Evolutionary conservation across 2,329 filamentous ascomycete genomes (phyloP), one percentile per base, ranked within the genome.

Genomic region (Xylariales sp.): DNA sequence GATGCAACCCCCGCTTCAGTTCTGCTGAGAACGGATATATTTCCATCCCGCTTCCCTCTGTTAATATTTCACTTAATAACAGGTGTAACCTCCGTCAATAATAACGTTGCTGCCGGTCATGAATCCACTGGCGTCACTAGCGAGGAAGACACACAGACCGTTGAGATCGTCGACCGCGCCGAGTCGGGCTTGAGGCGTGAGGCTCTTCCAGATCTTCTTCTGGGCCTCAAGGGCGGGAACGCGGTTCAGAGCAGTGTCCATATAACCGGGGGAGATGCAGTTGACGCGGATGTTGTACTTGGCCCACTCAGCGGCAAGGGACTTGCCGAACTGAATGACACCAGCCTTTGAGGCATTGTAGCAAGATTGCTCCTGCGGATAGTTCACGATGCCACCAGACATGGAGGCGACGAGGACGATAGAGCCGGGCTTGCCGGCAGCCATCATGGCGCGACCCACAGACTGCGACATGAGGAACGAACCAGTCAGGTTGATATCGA

Each of bases 341-440:
- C 81, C 85, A 13, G 86, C 84, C 75, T 90, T 90, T 63, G 83
- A 87, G 20, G 85, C 84, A 56, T 90, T 90, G 76, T 91, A 91
- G 64, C 82, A 86, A 32, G 73, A 80, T 67, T 90, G 85, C 67
- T 88, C 83, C 66, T 90, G 85, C 6, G 85, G 86, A 69, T 82
- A 89, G 77, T 91, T 91, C 73, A 89, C 86, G 47, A 91, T 80
- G 66, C 80, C 78, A 48, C 85, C 87, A 34, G 83, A 88, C 85
- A 91, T 89, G 54, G 82, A 87, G 21, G 83, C 84, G 37, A 89
- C 78, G 44, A 88, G 77, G 54, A 90, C 73, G 56, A 90, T 84
- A 54, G 76, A 83, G 29, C 85, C 85, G 11, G 81, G 78, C 63
- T 81, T 81, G 54, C 75, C 72, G 40, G 78, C 75, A n/a, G 72